Percentiles rank a stretch among this genome's conserved stretches.
These are phyloP conservation scores for Retiboletus flavoniger DNA, from an alignment of 1,284 basidiomycete species.

Conservation along the genomic window DNA sequence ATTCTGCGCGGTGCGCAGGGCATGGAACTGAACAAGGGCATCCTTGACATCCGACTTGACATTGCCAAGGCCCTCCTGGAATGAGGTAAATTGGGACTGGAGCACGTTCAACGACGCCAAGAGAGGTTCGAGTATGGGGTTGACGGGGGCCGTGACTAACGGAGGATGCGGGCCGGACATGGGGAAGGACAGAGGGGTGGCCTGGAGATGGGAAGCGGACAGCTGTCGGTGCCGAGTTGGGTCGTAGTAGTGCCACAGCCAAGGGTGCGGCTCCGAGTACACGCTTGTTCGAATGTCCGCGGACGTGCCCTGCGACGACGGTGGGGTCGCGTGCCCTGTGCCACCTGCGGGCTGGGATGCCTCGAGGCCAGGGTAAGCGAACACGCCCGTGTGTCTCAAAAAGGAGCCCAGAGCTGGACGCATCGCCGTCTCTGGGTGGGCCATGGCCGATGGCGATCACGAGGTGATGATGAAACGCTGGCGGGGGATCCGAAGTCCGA, in stretches of 20 bases:
- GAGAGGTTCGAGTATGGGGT: not conserved
- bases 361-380: not conserved
- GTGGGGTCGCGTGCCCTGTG: too few species aligned
- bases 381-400: too few species aligned
- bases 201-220: not conserved
- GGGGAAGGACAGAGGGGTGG: not conserved
- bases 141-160: not conserved
- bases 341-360: not conserved
- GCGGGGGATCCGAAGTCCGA: constrained; percentile 28
- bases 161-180: not conserved
- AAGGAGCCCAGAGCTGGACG: not conserved
- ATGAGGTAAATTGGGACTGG: constrained; percentile 17
- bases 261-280: not conserved
- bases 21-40: constrained; percentile 19
- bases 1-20: constrained; percentile 16
- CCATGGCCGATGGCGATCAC: constrained; percentile 6
- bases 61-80: constrained; percentile 8
- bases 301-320: not conserved
- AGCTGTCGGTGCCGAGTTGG: not conserved
- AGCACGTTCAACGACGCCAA: constrained; percentile 7
- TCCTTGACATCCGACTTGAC: constrained; percentile 19
- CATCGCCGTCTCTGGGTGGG: not conserved
- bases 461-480: not conserved
- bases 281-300: too few species aligned
- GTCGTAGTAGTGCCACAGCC: constrained; percentile 6